These are phyloP conservation scores for Heracleum sosnowskyi DNA, from an alignment of 129 eudicot genomes.

Conservation along the genomic window DNA sequence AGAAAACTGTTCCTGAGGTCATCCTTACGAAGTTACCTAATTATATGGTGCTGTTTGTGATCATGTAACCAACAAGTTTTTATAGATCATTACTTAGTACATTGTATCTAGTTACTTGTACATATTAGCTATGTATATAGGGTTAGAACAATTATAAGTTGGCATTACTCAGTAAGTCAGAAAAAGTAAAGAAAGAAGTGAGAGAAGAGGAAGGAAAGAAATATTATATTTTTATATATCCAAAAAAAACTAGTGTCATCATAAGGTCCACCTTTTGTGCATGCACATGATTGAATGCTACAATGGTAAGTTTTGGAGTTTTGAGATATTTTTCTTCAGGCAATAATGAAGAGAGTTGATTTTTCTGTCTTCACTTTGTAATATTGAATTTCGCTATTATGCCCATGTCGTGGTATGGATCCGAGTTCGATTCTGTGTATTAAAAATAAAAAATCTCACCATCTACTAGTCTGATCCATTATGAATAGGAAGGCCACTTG, in stretches of 20 bases:
- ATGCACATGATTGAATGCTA: neutral
- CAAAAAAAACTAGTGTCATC: neutral
- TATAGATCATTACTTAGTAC: neutral
- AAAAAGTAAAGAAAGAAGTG: neutral
- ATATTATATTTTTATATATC: neutral
- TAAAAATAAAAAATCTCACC: neutral
- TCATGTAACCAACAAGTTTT: neutral
- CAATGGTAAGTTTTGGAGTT: neutral
- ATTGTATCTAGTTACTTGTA: neutral
- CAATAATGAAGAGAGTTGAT: neutral
- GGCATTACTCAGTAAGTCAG: neutral
- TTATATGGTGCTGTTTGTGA: neutral
- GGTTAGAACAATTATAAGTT: neutral
- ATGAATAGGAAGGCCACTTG: neutral
- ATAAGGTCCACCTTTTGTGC: neutral
- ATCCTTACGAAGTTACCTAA: too few species aligned
- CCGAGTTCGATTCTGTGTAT: neutral
- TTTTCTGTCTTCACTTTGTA: neutral
- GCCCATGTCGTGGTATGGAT: neutral
- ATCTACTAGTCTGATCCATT: neutral
- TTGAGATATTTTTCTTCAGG: neutral
- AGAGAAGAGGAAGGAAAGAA: neutral
- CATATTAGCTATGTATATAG: neutral
- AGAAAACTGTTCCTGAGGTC: too few species aligned
- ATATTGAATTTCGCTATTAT: neutral